These are phyloP conservation scores for Talaromyces proteolyticus DNA, from an alignment of 495 filamentous ascomycete genomes.

Conservation along the genomic window DNA sequence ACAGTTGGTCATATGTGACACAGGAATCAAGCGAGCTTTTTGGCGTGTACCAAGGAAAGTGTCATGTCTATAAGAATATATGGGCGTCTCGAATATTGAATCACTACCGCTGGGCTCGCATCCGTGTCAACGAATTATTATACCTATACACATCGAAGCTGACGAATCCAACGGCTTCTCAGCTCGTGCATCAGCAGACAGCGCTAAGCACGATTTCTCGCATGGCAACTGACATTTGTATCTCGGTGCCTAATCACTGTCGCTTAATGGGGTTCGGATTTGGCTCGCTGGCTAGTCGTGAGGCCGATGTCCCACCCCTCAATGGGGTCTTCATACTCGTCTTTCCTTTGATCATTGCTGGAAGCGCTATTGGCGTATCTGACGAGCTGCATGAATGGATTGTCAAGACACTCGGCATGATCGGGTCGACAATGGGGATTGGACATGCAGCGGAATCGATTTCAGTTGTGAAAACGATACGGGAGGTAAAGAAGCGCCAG, in stretches of 20 bases:
- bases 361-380: slow-evolving; percentile 15
- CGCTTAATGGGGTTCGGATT: slow-evolving; percentile 1
- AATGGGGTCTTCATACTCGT: slow-evolving; percentile 23
- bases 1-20: slow-evolving; percentile 9
- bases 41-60: slow-evolving; percentile 33
- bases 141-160: slow-evolving; percentile 6
- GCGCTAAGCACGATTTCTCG: slow-evolving; percentile 11
- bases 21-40: slow-evolving; percentile 7
- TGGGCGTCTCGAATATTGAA: slow-evolving; percentile 58
- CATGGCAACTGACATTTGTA: slow-evolving; percentile 15
- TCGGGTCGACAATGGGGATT: slow-evolving; percentile 26
- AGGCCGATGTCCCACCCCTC: slow-evolving; percentile 11
- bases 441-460: neutral
- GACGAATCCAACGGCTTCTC: neutral
- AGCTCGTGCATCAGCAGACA: slow-evolving; percentile 11
- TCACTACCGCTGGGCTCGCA: slow-evolving; percentile 56
- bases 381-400: slow-evolving; percentile 24
- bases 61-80: slow-evolving; percentile 53
- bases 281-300: neutral
- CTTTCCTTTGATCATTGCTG: slow-evolving; percentile 25
- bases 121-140: slow-evolving; percentile 45
- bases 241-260: slow-evolving; percentile 14
- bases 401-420: slow-evolving; percentile 18
- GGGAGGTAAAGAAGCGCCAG: neutral
- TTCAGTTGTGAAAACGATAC: neutral